Evolutionary conservation across 768 basidiomycete species (phyloP), one percentile per base, ranked within the genome.

Genomic region (Kwoniella sp.): DNA sequence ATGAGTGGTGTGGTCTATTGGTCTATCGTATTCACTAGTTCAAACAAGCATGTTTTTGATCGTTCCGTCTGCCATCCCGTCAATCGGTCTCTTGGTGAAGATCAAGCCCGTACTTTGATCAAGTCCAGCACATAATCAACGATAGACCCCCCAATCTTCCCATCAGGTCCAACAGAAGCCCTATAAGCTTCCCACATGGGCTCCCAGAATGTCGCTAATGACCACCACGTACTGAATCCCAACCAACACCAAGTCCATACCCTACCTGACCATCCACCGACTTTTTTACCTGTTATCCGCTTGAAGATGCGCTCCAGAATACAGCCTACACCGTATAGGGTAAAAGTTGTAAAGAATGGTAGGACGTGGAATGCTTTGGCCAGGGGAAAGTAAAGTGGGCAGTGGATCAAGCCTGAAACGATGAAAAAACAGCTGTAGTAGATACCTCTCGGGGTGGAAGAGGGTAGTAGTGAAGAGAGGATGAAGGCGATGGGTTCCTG

Each of bases 401-500:
- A 24, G 50, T 52, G 50, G 19, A 29, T 25, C 24, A 52, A 29
- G 27, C 50, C 50, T 17, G 50, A 52, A 5, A 52, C 17, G n/a
- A 52, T 15, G 50, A 52, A 52, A 22, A 29, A 24, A 4, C 10
- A 15, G 4, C 7, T 6, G 27, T 21, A 21, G 19, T 52, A 52
- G 9, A 52, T 8, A 19, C 17, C n/a, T 12, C 50, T 8, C 7
- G 22, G 50, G 50, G 25, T 17, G 25, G 22, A 17, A 22, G 25
- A 12, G 27, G 50, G 50, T 6, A 52, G 50, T 7, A 29, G 17
- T 4, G 9, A 24, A 13, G 33, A 33, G n/a, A 52, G 25, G 4
- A 29, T 17, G 24, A 25, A 25, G 22, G 50, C 27, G 50, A 52
- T 52, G 9, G 50, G 22, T 29, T 52, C 50, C 50, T 52, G n/a